Evolutionary conservation across 768 basidiomycete species (phyloP), one percentile per base, ranked within the genome.

Genomic region (Tubosaeta sp.): DNA sequence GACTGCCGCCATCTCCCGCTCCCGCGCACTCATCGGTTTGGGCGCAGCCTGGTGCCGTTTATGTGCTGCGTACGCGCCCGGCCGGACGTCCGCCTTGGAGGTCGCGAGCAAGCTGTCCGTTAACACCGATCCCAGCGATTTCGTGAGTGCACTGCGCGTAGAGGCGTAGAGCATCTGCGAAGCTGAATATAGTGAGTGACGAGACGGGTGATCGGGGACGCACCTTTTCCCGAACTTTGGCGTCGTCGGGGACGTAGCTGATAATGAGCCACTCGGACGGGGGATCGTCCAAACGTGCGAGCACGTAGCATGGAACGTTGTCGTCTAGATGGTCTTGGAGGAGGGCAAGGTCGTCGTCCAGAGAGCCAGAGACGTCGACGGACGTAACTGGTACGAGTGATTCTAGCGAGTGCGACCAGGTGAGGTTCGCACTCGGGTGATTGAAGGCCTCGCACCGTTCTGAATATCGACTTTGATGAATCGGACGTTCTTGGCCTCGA

Each of bases 161-260:
- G 91, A 86, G 19, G 92, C 90, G 67, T 93, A 94, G 30, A 94
- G 74, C 90, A 93, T 94, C 90, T 93, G 35, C 25, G 47, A 10
- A 21, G 24, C 6, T 44, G 7, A 34, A 44, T 38, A 32, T 42
- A 41, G 41, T 18, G 12, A 48, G 48, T 10, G 13, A 44, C 21
- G 38, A 12, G 36, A 34, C n/a, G 7, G 11, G 16, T 1, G 31
- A 22, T 14, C 29, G 4, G 35, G 52, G 66, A 57, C 11, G 2
- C 48, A 84, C 90, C 82, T 94, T 94, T 69, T 88, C 81, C 62
- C 89, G 78, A 53, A 94, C 79, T 69, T 78, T 84, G 24, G 92
- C 87, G 18, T 76, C 64, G 54, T 94, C 92, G 1, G 92, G 92
- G 6, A 94, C 88, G 63, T 90, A 94, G 61, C 73, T 84, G 52